These are phyloP conservation scores for Cutaneotrichosporon cyanovorans DNA, from an alignment of 1,284 basidiomycete species.

Conservation along the genomic window DNA sequence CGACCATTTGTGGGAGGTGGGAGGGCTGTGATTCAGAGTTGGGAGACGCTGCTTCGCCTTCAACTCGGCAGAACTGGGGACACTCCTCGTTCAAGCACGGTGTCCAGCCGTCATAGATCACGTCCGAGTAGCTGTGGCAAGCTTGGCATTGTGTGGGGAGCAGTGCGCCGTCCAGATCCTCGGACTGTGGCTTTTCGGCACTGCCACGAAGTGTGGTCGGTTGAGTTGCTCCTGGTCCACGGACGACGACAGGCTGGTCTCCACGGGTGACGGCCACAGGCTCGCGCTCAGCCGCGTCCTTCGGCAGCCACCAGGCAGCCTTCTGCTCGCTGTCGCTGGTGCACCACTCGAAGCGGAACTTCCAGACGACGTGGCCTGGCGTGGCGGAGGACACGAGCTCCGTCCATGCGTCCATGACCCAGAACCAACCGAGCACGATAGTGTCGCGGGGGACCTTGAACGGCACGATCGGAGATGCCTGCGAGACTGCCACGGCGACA, in stretches of 20 bases:
- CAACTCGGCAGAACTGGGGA: too few species aligned
- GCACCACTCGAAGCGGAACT: constrained; percentile 42
- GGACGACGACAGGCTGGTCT: constrained; percentile 9
- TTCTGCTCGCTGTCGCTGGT: constrained; percentile 13
- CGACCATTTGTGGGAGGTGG: too few species aligned
- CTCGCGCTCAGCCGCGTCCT: constrained; percentile 2
- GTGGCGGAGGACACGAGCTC: constrained; percentile 23
- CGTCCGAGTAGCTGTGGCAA: constrained; percentile 12
- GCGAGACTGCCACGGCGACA: constrained; percentile 30
- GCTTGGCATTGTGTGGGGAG: neutral
- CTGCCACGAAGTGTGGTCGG: constrained; percentile 15
- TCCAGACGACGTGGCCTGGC: constrained; percentile 22
- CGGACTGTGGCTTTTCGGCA: neutral
- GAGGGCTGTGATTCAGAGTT: too few species aligned
- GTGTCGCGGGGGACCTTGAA: constrained; percentile 34
- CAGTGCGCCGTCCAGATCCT: neutral
- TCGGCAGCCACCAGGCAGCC: constrained; percentile 33
- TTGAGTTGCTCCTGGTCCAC: constrained; percentile 12
- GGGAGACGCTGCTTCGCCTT: too few species aligned
- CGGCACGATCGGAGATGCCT: constrained; percentile 32
- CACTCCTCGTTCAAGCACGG: constrained; percentile 29
- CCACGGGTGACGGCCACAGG: neutral
- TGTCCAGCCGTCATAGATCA: constrained; percentile 16
- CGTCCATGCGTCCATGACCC: constrained; percentile 42
- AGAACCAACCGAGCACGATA: constrained; percentile 43